Evolutionary conservation across 2,329 filamentous ascomycete genomes (phyloP).

Genomic region (Rosellinia necatrix): DNA sequence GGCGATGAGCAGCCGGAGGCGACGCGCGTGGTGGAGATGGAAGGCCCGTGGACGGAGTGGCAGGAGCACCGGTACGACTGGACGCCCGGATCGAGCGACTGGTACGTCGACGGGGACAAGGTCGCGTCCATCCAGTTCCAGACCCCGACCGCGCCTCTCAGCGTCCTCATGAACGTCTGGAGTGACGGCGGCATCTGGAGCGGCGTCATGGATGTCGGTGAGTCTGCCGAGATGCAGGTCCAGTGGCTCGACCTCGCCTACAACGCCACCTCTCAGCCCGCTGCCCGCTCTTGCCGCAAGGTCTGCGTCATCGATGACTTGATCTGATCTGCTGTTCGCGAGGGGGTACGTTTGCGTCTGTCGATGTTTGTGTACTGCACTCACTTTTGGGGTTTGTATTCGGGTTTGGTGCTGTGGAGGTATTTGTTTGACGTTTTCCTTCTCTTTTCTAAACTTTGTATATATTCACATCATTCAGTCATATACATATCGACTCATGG

Average conservation of each 20-base stretch:
- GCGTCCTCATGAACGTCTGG: slow-evolving; percentile 64
- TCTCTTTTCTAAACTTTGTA: neutral
- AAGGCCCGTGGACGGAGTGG: slow-evolving; percentile 52
- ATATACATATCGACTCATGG: neutral
- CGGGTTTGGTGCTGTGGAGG: no score
- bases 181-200: slow-evolving; percentile 64
- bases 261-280: slow-evolving; percentile 45
- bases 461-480: neutral
- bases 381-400: neutral
- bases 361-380: no score
- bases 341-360: neutral
- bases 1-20: slow-evolving; percentile 47
- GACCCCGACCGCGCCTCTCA: slow-evolving; percentile 55
- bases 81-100: slow-evolving; percentile 57
- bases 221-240: slow-evolving; percentile 60
- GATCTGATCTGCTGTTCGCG: neutral
- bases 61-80: slow-evolving; percentile 63
- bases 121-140: slow-evolving; percentile 58
- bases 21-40: slow-evolving; percentile 50
- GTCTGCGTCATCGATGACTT: slow-evolving; percentile 44
- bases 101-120: slow-evolving; percentile 59
- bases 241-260: slow-evolving; percentile 68
- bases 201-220: slow-evolving; percentile 58
- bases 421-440: neutral
- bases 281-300: slow-evolving; percentile 30